Base-by-base conservation (phyloP, 306 rosid species). In the Arachis hypogaea region DNA sequence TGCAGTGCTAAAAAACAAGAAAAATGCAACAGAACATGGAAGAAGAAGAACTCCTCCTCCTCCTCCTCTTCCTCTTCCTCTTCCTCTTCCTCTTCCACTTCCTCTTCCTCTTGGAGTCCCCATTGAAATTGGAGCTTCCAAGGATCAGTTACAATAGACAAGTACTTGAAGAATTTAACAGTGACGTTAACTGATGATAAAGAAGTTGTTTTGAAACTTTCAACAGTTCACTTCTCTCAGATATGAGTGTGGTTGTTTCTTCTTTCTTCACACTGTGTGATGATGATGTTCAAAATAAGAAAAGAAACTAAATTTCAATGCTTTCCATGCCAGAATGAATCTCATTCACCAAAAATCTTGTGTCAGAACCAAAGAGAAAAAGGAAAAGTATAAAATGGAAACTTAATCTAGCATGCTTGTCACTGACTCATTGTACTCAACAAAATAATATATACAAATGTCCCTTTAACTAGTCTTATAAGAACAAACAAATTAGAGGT, bases 341-440 rank as follows among this genome's bases (percentile, higher is more conserved):
- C 85, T 83, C 86, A 86, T 86, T 76, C 83, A 86, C 83, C 87
- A 82, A 88, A 84, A 78, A 82, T 80, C 74, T 78, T 55, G 74
- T 84, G 93, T 80, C 87, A 86, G 89, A 79, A 74, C 79, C 47
- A 51, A 50, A 50, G 6, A 50, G 14, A 57, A 62, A 73, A 79
- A 86, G 82, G 71, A 62, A 68, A 68, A 81, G 64, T 71, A 82
- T 80, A 80, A 81, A 75, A 73, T 71, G 12, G 77, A 65, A 69
- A 71, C 82, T 85, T 69, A 69, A 71, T 81, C 83, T 79, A 76
- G 97, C 97, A 87, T 87, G 96, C 93, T 87, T 86, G 93, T 86
- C 92, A 75, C 75, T 75, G 87, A 83, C 84, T 79, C 86, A 72
- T 74, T 82, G 80, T 72, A 75, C 59, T 68, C 65, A 74, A 80